Conservation (phyloP, 306 rosid genomes). For the Abrus precatorius region DNA sequence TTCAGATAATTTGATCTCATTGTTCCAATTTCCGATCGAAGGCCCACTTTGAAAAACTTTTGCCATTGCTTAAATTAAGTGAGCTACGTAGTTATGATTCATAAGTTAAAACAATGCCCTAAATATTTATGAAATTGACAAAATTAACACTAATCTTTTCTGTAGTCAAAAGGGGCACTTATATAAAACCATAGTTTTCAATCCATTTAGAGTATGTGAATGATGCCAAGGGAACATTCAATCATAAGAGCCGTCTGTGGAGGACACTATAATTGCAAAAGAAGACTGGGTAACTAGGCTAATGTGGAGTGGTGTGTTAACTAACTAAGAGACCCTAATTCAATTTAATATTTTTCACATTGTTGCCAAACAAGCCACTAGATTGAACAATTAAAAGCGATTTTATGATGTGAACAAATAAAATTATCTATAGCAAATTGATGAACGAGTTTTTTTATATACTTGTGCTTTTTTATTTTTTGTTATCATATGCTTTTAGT, state of each 20-base stretch:
- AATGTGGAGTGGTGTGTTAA: slow-evolving; percentile 44
- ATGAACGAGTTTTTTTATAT: not conserved
- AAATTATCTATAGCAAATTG: slow-evolving; percentile 20
- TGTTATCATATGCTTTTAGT: not conserved
- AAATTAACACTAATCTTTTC: slow-evolving; percentile 32
- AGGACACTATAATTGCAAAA: slow-evolving; percentile 52
- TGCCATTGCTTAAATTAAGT: slow-evolving; percentile 37
- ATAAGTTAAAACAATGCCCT: not conserved
- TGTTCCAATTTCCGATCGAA: slow-evolving; percentile 16
- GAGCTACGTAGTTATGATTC: not conserved
- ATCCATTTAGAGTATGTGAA: slow-evolving; percentile 40
- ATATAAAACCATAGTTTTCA: slow-evolving; percentile 46
- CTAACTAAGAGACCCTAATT: slow-evolving; percentile 22
- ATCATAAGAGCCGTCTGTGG: slow-evolving; percentile 51
- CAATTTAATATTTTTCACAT: not conserved
- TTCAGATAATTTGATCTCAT: slow-evolving; percentile 5
- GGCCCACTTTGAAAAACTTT: slow-evolving; percentile 36
- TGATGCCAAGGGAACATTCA: slow-evolving; percentile 55
- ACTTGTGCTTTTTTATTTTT: not conserved
- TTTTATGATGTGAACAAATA: not conserved
- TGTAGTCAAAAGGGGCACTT: slow-evolving; percentile 51
- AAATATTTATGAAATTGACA: slow-evolving; percentile 10
- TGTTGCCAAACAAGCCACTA: slow-evolving; percentile 37
- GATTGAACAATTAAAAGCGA: slow-evolving; percentile 11
- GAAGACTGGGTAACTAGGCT: slow-evolving; percentile 36